These are phyloP conservation scores for Aspergillus sp. DNA, from an alignment of 2,329 filamentous ascomycete genomes.

Conservation along the genomic window DNA sequence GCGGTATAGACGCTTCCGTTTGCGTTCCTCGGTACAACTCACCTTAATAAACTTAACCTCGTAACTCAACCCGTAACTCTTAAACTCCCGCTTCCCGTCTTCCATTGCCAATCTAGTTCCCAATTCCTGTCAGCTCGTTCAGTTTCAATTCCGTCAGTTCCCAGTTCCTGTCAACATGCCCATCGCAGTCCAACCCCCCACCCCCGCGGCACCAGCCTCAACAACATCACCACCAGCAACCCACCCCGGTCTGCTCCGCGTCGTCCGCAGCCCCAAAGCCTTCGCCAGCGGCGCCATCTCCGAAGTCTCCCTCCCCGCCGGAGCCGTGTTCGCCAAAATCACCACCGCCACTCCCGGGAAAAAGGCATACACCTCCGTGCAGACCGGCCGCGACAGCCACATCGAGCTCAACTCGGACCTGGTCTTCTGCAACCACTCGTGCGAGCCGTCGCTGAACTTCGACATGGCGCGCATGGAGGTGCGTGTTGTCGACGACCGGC, in stretches of 20 bases:
- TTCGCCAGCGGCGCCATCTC: conserved; percentile 46
- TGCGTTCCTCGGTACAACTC: not conserved
- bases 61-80: too few relatives aligned
- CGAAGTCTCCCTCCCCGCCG: conserved; percentile 51
- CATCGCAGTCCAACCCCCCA: conserved; percentile 20
- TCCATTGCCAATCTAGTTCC: too few relatives aligned
- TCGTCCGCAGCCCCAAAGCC: conserved; percentile 33
- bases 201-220: not conserved
- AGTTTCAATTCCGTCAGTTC: not conserved
- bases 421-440: conserved; percentile 59
- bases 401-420: conserved; percentile 59
- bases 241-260: conserved; percentile 29
- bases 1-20: too few relatives aligned
- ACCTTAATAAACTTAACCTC: too few relatives aligned
- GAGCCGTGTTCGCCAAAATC: conserved; percentile 50
- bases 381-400: conserved; percentile 50
- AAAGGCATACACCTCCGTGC: conserved; percentile 54
- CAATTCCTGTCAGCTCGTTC: too few relatives aligned
- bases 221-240: conserved; percentile 2
- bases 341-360: conserved; percentile 46
- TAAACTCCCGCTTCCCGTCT: too few relatives aligned
- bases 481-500: conserved; percentile 32
- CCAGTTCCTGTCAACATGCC: conserved; percentile 15
- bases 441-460: conserved; percentile 53
- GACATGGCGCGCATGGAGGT: conserved; percentile 49